Evolutionary conservation across 2,329 filamentous ascomycete genomes (phyloP), one percentile per base, ranked within the genome.

Genomic region (Pestalotiopsis sp.): DNA sequence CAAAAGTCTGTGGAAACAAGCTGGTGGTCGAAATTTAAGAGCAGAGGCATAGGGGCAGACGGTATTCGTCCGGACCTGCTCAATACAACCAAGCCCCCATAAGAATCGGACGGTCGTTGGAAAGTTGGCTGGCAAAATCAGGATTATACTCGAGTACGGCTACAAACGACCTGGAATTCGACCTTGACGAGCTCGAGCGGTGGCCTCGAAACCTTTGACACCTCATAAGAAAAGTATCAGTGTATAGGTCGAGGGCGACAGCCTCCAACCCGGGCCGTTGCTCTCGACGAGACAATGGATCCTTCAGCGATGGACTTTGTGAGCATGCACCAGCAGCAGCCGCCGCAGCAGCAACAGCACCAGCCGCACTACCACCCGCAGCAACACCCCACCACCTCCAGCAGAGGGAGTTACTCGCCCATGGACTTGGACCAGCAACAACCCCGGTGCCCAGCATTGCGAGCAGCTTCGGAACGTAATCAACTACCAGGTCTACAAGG

Each of bases 301-400:
- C 72, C 74, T 49, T 71, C 75, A n/a, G 66, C 72, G 31, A 77
- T 76, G 74, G 75, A 78, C 61, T 78, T 72, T 59, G 71, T 74
- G 66, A 36, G 31, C 31, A 75, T 75, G 72, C 73, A 70, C 20
- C 45, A 27, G 17, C 49, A 73, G 49, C 71, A 73, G 20, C 68
- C 72, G 27, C 70, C 71, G 14, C 71, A 75, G 27, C 73, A 74
- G 9, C 64, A 68, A 63, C 68, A 72, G 14, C 70, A 73, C 45
- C 72, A 72, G 20, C 31, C 31, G 31, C 31, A 36, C 31, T 36
- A 36, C 31, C 31, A 36, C 6, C 31, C 7, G 31, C 31, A 36
- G 31, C 31, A 36, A 9, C 31, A 9, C 7, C 31, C 31, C 31
- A 36, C 31, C 45, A 36, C 31, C 45, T 66, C 63, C n/a, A 73